Evolutionary conservation across 2,329 filamentous ascomycete species (phyloP), one percentile per base, ranked within the genome.

Genomic region (Cryphonectria naterciae): DNA sequence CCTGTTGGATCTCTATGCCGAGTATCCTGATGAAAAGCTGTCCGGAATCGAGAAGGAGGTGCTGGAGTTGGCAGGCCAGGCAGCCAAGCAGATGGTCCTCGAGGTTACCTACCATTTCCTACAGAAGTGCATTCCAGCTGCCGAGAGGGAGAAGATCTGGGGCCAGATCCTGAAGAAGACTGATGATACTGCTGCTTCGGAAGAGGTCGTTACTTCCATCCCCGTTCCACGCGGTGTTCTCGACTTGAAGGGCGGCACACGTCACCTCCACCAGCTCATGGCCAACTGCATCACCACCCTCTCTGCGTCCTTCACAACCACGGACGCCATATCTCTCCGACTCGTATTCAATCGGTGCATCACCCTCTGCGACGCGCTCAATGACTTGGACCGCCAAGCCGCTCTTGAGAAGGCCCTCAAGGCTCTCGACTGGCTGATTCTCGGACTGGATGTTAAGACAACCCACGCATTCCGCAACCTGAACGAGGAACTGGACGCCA

Each of bases 351-450:
- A 52, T 52, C 60, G 35, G 22, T 60, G 39, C 19, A 52, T 68
- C 19, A 67, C 65, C 25, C 70, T 72, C 22, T 72, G 70, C 60
- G 68, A 72, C n/a, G 70, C 70, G 5, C 15, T 72, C 22, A 22
- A 63, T 10, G 68, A 72, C 69, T 25, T 22, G 0, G 41, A 46
- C 4, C 66, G 68, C 49, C 56, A 49, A 35, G 25, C 19, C 13
- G 68, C 64, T 2, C 19, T 72, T 19, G 58, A 61, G 39, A n/a
- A 39, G 49, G 65, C 70, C 5, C 25, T 60, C 8, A 17, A 62
- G 4, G 41, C 65, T 39, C 68, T 72, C 58, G 32, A 56, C 15
- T 72, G 70, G 70, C 22, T 70, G 32, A 41, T 68, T 15, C 32
- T 72, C 17, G 70, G 68, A 6, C 60, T 72, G 13, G 68, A 68